A percentile compares a stretch with the other conserved stretches of the same genome.
phyloP scores from a whole-genome alignment of 257 asterid genomes.

The Rauvolfia tetraphylla region DNA sequence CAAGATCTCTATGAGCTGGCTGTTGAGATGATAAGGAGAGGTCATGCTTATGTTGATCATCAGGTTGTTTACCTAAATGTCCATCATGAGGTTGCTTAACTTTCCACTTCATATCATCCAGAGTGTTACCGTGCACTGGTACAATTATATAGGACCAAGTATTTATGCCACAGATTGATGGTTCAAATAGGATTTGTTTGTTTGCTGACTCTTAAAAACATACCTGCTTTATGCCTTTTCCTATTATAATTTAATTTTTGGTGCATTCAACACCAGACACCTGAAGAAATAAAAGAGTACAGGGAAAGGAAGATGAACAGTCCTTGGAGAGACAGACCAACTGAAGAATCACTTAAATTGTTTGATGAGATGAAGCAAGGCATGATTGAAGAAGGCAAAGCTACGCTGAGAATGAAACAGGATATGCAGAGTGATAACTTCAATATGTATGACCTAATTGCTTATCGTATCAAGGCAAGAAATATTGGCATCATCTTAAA shows the following conservation, averaged over 20 bases:
- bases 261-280: constrained; percentile 44
- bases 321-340: constrained; percentile 92
- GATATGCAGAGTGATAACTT: constrained; percentile 93
- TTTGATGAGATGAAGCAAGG: constrained; percentile 88
- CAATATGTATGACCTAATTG: constrained; percentile 95
- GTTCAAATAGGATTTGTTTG: background rate
- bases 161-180: background rate
- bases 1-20: constrained; percentile 88
- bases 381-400: constrained; percentile 81
- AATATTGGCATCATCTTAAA: constrained; percentile 8
- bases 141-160: background rate
- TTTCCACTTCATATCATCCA: background rate
- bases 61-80: constrained; percentile 52
- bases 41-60: constrained; percentile 95
- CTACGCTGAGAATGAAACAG: constrained; percentile 94
- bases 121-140: too few relatives aligned
- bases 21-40: constrained; percentile 76
- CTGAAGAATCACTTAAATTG: constrained; percentile 75
- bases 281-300: constrained; percentile 90
- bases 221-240: background rate
- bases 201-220: too few relatives aligned
- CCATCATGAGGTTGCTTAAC: background rate
- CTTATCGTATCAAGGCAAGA: constrained; percentile 88
- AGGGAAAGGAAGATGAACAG: constrained; percentile 88
- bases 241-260: background rate